Evolutionary conservation across 2,329 filamentous ascomycete species (phyloP).

Genomic region (Aureobasidium sp.): DNA sequence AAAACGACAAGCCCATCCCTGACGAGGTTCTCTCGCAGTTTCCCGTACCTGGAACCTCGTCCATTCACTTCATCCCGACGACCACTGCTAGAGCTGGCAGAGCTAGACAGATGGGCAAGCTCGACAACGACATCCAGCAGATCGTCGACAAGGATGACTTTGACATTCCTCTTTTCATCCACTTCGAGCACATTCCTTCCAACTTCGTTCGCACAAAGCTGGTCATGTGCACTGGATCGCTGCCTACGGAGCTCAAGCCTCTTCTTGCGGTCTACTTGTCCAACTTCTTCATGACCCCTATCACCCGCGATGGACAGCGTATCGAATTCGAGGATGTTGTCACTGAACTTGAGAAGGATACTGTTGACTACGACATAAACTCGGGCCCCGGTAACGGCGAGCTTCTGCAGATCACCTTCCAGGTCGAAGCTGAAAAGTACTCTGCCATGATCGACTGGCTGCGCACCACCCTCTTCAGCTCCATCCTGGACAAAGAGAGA

Average conservation of each 20-base stretch:
- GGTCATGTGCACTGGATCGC: slow-evolving; percentile 65
- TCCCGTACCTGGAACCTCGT: slow-evolving; percentile 73
- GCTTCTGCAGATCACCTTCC: slow-evolving; percentile 70
- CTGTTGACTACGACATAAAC: slow-evolving; percentile 70
- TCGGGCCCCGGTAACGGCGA: slow-evolving; percentile 68
- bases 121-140: slow-evolving; percentile 62
- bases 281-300: slow-evolving; percentile 90
- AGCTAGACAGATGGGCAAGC: slow-evolving; percentile 60
- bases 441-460: slow-evolving; percentile 73
- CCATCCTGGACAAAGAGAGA: slow-evolving; percentile 69
- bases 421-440: slow-evolving; percentile 85
- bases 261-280: slow-evolving; percentile 76
- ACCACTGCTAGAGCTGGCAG: slow-evolving; percentile 73
- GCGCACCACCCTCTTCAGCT: slow-evolving; percentile 76
- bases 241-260: slow-evolving; percentile 77
- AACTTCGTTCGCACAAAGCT: slow-evolving; percentile 84
- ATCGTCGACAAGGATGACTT: slow-evolving; percentile 61
- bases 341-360: slow-evolving; percentile 82
- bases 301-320: slow-evolving; percentile 63
- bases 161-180: slow-evolving; percentile 74
- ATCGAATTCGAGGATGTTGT: slow-evolving; percentile 89
- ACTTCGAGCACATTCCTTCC: slow-evolving; percentile 89
- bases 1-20: slow-evolving; percentile 84
- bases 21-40: slow-evolving; percentile 71
- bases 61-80: slow-evolving; percentile 90